These are phyloP conservation scores for Exutisphaerella laricina DNA, from an alignment of 2,329 filamentous ascomycete species.

Conservation along the genomic window DNA sequence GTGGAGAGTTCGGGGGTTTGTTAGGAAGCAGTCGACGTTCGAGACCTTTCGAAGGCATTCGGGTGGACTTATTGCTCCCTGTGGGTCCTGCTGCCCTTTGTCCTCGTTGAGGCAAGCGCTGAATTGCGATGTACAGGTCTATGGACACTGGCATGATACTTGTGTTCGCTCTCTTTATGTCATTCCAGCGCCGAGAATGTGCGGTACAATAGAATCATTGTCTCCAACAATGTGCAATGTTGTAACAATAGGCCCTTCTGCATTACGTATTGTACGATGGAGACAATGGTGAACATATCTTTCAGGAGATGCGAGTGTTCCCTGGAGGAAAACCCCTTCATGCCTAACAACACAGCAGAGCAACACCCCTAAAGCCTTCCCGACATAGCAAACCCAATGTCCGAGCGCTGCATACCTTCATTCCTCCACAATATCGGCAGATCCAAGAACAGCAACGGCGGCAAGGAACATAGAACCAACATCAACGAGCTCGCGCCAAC, in stretches of 20 bases:
- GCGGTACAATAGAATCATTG: not conserved
- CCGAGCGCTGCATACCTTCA: conserved; percentile 5
- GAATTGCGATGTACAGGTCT: too few species aligned
- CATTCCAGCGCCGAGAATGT: not conserved
- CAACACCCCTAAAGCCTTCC: conserved; percentile 16
- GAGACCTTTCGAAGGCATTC: conserved; percentile 40
- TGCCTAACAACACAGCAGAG: not conserved
- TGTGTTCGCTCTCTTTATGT: conserved; percentile 24
- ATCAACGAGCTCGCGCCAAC: not conserved
- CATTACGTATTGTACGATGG: not conserved
- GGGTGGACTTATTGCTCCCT: conserved; percentile 36
- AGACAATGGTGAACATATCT: not conserved
- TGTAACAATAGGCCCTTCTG: not conserved
- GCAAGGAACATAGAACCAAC: conserved; percentile 5
- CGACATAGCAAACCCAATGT: conserved; percentile 12
- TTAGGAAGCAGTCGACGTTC: conserved; percentile 37
- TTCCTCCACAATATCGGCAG: conserved; percentile 7
- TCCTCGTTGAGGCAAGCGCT: not conserved
- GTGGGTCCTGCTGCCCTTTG: conserved; percentile 9
- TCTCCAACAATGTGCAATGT: not conserved
- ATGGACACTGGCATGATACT: conserved; percentile 1
- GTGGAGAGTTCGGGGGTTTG: conserved; percentile 41
- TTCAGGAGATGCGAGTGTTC: not conserved
- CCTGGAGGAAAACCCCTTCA: not conserved
- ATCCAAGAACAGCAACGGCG: not conserved